A percentile compares a stretch with the other conserved stretches of the same genome.
These are phyloP conservation scores for Rhodotorula sp. DNA, from an alignment of 1,284 basidiomycete genomes.

Conservation along the genomic window DNA sequence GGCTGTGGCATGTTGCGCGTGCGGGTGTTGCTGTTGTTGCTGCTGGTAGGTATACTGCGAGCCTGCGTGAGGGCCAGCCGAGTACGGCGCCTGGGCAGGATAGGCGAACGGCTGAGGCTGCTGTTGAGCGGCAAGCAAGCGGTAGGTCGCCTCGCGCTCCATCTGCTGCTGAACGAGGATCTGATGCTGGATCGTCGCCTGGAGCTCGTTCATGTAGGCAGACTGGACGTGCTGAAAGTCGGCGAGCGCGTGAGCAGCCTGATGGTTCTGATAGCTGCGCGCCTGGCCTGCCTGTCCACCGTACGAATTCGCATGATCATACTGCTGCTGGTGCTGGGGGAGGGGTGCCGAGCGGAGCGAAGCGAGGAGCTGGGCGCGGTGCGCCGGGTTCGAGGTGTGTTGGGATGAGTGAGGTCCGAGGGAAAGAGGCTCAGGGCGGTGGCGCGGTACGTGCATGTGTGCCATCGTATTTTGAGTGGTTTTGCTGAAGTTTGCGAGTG, in stretches of 20 bases:
- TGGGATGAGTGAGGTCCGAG: too few species aligned
- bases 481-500: too few species aligned
- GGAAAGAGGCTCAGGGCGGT: too few species aligned
- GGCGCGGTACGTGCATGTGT: too few species aligned
- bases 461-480: too few species aligned
- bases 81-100: background rate
- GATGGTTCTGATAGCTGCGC: background rate
- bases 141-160: slow-evolving; percentile 10
- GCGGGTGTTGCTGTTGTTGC: background rate
- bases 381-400: too few species aligned
- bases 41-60: too few species aligned
- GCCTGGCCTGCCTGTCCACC: background rate
- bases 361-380: too few species aligned
- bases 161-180: slow-evolving; percentile 23
- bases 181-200: slow-evolving; percentile 22
- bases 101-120: background rate
- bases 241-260: slow-evolving; percentile 3
- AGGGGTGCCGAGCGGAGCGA: background rate
- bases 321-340: background rate
- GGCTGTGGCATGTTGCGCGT: background rate
- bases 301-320: background rate
- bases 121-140: slow-evolving; percentile 10
- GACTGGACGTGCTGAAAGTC: slow-evolving; percentile 25
- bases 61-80: background rate
- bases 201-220: slow-evolving; percentile 21